Percentiles rank a stretch among this genome's conserved stretches.
These are phyloP conservation scores for Coemansia sp. DNA, from an alignment of 371 early-diverging fungal species.

Conservation along the genomic window DNA sequence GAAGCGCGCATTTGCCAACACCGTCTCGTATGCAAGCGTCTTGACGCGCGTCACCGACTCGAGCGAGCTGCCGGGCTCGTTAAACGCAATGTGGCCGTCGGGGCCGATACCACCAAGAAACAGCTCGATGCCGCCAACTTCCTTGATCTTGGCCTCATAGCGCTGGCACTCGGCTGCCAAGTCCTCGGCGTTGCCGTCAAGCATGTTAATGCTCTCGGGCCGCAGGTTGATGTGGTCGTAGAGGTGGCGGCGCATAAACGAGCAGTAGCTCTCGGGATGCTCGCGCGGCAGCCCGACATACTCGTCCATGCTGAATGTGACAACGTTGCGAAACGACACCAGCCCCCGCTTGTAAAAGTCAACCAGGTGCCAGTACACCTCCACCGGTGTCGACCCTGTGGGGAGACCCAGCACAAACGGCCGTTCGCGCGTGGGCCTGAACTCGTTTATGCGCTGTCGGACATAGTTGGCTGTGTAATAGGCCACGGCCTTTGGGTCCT, in stretches of 20 bases:
- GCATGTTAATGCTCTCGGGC: conserved; percentile 76
- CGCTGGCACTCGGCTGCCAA: conserved; percentile 75
- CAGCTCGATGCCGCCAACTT: conserved; percentile 80
- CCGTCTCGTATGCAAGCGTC: conserved; percentile 88
- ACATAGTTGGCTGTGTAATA: conserved; percentile 72
- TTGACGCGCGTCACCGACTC: conserved; percentile 83
- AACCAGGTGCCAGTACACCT: conserved; percentile 64
- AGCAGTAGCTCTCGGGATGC: conserved; percentile 83
- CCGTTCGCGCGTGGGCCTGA: conserved; percentile 68
- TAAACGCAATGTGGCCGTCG: conserved; percentile 90
- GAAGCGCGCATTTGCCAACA: conserved; percentile 85
- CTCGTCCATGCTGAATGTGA: conserved; percentile 67
- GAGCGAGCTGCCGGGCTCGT: conserved; percentile 88
- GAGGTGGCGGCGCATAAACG: conserved; percentile 83
- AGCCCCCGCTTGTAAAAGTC: conserved; percentile 59
- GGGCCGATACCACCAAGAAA: conserved; percentile 85
- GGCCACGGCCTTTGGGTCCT: conserved; percentile 51
- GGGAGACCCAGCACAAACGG: conserved; percentile 87
- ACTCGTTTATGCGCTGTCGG: conserved; percentile 75
- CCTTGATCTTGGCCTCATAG: conserved; percentile 75
- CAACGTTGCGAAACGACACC: conserved; percentile 61
- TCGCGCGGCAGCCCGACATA: conserved; percentile 61
- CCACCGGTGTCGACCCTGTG: conserved; percentile 82
- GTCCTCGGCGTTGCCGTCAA: conserved; percentile 82
- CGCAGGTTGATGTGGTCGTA: conserved; percentile 81